Percentiles rank a stretch among this genome's conserved stretches.
These are phyloP conservation scores for Macroventuria anomochaeta DNA, from an alignment of 2,329 filamentous ascomycete species.

Conservation along the genomic window DNA sequence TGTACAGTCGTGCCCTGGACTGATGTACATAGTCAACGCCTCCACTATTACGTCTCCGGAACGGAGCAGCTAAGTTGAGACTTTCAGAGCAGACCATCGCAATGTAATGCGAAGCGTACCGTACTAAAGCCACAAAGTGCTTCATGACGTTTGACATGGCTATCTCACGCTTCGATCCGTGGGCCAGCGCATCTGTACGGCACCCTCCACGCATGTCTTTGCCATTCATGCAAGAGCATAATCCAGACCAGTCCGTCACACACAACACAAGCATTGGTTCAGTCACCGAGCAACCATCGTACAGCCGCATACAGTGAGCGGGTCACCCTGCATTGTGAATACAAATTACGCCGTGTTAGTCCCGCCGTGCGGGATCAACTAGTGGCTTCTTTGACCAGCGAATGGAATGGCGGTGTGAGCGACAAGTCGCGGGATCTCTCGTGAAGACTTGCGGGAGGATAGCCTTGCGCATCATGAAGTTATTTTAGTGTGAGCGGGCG, in stretches of 20 bases:
- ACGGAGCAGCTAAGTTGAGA: too few species aligned
- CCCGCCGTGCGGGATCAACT: not conserved
- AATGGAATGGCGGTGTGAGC: not conserved
- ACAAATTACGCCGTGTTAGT: not conserved
- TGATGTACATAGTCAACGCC: too few species aligned
- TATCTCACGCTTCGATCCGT: too few species aligned
- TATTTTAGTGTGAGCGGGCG: not conserved
- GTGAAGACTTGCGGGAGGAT: not conserved
- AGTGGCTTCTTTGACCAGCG: not conserved
- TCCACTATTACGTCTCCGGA: too few species aligned
- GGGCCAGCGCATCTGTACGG: too few species aligned
- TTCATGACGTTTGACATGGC: too few species aligned
- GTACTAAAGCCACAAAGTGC: too few species aligned
- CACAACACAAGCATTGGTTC: not conserved
- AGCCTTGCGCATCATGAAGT: not conserved
- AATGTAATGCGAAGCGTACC: too few species aligned
- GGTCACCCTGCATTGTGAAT: not conserved
- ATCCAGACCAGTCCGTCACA: not conserved
- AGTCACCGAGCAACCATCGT: not conserved
- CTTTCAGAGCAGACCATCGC: too few species aligned
- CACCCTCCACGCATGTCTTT: not conserved
- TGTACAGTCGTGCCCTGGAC: too few species aligned
- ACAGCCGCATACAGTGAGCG: not conserved
- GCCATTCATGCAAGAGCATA: not conserved
- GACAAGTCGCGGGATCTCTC: not conserved